Evolutionary conservation across 176 grass and related monocot species (phyloP).

Genomic region (Poa annua): DNA sequence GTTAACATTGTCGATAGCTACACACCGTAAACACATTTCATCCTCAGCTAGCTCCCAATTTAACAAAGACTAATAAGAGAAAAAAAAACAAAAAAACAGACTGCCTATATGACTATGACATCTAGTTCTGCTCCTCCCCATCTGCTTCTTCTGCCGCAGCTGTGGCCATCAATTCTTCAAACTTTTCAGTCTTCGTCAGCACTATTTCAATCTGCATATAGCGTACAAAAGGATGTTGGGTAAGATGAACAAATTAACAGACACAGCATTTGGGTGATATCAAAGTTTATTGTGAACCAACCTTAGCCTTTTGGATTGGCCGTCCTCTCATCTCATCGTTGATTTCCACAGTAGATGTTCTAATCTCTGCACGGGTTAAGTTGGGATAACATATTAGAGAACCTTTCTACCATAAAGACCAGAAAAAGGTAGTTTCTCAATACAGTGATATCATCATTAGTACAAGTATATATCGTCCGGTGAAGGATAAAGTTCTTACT

Average conservation of each 20-base stretch:
- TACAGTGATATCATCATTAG: not conserved
- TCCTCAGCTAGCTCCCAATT: not conserved
- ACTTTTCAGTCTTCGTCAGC: slow-evolving; percentile 63
- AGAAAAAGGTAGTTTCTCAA: not conserved
- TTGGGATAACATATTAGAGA: not conserved
- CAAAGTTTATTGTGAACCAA: slow-evolving; percentile 19
- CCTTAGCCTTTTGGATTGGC: slow-evolving; percentile 75
- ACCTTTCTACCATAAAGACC: not conserved
- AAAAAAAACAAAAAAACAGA: not conserved
- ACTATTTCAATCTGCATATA: slow-evolving; percentile 70
- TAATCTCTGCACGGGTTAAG: slow-evolving; percentile 56
- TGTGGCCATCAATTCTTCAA: slow-evolving; percentile 76
- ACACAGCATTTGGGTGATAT: not conserved
- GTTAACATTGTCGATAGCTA: not conserved
- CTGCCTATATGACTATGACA: not conserved
- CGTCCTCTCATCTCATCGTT: slow-evolving; percentile 57
- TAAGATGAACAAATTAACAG: not conserved
- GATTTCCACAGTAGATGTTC: slow-evolving; percentile 70
- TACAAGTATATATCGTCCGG: not conserved
- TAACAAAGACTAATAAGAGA: slow-evolving; percentile 3
- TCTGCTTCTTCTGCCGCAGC: slow-evolving; percentile 46
- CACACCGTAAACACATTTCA: slow-evolving; percentile 26
- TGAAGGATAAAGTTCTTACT: slow-evolving; percentile 45
- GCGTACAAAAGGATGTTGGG: not conserved
- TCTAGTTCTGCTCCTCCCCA: slow-evolving; percentile 52